Evolutionary conservation across 2,329 filamentous ascomycete species (phyloP).

Genomic region (Alternaria dauci): DNA sequence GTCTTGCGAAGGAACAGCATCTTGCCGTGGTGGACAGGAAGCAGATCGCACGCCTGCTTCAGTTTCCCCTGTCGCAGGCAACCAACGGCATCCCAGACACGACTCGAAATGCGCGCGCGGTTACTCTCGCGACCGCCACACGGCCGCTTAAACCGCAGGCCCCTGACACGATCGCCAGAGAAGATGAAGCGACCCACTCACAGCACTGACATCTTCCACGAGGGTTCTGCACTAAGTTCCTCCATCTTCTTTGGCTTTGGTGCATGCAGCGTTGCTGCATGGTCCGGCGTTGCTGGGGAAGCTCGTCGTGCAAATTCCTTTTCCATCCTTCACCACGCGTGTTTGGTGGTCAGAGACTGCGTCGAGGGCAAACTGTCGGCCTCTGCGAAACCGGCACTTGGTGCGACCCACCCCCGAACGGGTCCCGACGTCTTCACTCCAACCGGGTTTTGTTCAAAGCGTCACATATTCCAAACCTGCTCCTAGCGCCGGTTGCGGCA

Average conservation of each 20-base stretch:
- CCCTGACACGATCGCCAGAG: constrained; percentile 20
- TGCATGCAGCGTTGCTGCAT: constrained; percentile 2
- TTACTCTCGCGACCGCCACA: constrained; percentile 19
- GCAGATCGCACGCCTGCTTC: constrained; percentile 4
- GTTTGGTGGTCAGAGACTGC: neutral
- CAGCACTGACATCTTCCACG: constrained; percentile 15
- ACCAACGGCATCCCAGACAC: constrained; percentile 23
- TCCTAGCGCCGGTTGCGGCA: constrained; percentile 34
- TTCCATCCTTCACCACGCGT: neutral
- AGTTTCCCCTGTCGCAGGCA: constrained; percentile 23
- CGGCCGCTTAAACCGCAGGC: constrained; percentile 17
- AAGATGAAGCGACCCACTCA: constrained; percentile 23
- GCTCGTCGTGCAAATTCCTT: constrained; percentile 1
- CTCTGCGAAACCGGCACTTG: constrained; percentile 6
- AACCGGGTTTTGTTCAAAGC: constrained; percentile 1
- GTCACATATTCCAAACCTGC: constrained; percentile 17
- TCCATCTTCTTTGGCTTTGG: neutral
- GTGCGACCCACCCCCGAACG: constrained; percentile 12
- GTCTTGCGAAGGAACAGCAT: constrained; percentile 7
- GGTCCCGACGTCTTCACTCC: constrained; percentile 5
- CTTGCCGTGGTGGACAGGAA: constrained; percentile 13
- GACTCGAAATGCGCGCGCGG: constrained; percentile 33
- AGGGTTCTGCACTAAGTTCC: constrained; percentile 15
- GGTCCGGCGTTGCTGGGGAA: constrained; percentile 7
- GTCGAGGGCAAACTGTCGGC: neutral